Base-by-base conservation (phyloP, 495 filamentous ascomycete genomes). In the Astrocystis sublimbata region DNA sequence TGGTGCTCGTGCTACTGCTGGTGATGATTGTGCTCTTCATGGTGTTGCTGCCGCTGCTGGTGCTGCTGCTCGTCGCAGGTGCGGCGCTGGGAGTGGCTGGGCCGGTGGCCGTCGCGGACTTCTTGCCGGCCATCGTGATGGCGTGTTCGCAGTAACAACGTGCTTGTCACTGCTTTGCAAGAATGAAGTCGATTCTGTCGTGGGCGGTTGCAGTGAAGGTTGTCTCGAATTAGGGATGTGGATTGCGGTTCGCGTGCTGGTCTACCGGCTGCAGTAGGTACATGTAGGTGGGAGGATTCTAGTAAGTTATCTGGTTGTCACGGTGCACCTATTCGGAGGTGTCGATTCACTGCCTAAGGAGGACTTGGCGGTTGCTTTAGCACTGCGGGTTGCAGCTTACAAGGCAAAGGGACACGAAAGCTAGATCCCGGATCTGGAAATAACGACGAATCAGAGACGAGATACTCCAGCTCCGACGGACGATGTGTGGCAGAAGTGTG, bases 31-130 rank as follows among this genome's bases (percentile, higher is more conserved):
- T n/a, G n/a, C n/a, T n/a, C n/a, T n/a, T n/a, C n/a, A n/a, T n/a
- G n/a, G n/a, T n/a, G n/a, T n/a, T n/a, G 65, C 47, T 82, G 67
- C 82, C 85, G 85, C 58, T 46, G 36, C 61, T 75, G 52, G 43
- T 24, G 51, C 41, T 28, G 24, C 26, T 35, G 33, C 9, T 42
- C 8, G 36, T 47, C 9, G 61, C n/a, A 1, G 61, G 17, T 17
- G 45, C 19, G 21, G 51, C 21, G 50, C 46, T 61, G 17, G 63
- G 23, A 13, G 28, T 41, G 36, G 60, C 51, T 19, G 65, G 23
- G 31, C 67, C 54, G 12, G 60, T 46, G 41, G 47, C 61, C 53
- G 65, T 60, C 30, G 69, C 63, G 5, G 66, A 42, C 47, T 67
- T 73, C 61, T 69, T 73, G 4, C 66, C 66, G 40, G 68, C 66